phyloP scores from a whole-genome alignment of 352 stramenopile genomes.

The Pythium myriotylum region DNA sequence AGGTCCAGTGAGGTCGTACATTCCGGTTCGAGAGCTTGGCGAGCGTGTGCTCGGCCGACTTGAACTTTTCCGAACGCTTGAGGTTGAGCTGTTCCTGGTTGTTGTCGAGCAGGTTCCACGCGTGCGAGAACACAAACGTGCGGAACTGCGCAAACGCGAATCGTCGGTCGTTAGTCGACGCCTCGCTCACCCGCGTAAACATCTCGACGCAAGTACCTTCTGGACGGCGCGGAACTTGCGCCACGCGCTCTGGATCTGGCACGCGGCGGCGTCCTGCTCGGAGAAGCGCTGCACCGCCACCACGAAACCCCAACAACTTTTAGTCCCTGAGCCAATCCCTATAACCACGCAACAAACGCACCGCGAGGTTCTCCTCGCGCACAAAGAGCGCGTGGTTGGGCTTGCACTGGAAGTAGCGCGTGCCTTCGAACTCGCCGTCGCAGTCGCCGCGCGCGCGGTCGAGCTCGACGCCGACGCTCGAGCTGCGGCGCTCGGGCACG shows the following conservation, averaged over 20 bases:
- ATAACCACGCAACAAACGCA: no score
- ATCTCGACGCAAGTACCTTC: no score
- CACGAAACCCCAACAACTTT: no score
- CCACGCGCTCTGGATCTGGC: constrained; percentile 77
- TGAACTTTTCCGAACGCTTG: constrained; percentile 86
- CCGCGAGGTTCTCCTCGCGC: constrained; percentile 70
- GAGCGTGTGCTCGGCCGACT: constrained; percentile 80
- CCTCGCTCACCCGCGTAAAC: no score
- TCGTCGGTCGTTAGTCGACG: no score
- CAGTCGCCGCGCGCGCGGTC: constrained; percentile 73
- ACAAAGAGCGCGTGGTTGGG: constrained; percentile 85
- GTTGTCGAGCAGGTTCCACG: constrained; percentile 91
- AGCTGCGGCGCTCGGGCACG: constrained; percentile 51
- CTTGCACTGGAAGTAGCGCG: constrained; percentile 84
- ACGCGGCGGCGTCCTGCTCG: constrained; percentile 68
- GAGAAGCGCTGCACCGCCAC: constrained; percentile 69
- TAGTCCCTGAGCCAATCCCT: no score
- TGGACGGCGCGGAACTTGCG: constrained; percentile 68
- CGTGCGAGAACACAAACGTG: constrained; percentile 75
- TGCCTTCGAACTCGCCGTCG: constrained; percentile 75
- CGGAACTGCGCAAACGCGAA: constrained; percentile 53
- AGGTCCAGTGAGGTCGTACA: constrained; percentile 28
- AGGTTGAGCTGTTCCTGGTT: constrained; percentile 90
- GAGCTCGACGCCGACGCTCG: constrained; percentile 86
- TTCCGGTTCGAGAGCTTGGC: constrained; percentile 73